A percentile compares a stretch with the other conserved stretches of the same genome.
Evolutionary conservation across 176 grass and related monocot genomes (phyloP).

Genomic region (Triticum turgidum): DNA sequence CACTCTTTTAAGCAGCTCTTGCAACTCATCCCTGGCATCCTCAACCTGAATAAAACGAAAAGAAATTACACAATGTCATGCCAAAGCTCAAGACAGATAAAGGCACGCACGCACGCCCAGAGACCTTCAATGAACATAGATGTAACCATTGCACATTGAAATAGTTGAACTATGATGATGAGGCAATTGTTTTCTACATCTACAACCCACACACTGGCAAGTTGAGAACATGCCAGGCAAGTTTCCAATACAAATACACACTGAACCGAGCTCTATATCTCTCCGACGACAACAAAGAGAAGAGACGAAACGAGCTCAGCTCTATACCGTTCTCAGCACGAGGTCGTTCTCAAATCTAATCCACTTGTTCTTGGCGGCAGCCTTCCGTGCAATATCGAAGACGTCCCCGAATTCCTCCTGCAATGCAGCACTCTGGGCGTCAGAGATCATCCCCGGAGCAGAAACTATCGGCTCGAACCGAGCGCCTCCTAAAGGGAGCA

Average conservation of each 20-base stretch:
- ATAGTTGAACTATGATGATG: background rate
- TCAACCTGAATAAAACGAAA: constrained; percentile 54
- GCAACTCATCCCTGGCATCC: constrained; percentile 61
- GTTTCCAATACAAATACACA: background rate
- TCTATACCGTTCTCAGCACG: constrained; percentile 57
- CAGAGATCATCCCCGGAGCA: constrained; percentile 18
- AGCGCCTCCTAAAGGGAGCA: background rate
- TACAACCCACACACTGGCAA: background rate
- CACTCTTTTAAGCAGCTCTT: constrained; percentile 59
- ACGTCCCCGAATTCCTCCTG: constrained; percentile 59
- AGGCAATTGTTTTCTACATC: background rate
- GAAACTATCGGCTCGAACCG: background rate
- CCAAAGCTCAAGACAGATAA: background rate
- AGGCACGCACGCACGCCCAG: background rate
- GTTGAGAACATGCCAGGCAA: background rate
- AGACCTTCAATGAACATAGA: background rate
- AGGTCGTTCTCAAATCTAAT: constrained; percentile 55
- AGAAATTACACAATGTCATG: background rate
- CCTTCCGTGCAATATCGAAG: constrained; percentile 54
- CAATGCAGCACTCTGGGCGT: background rate
- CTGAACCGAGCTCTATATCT: background rate
- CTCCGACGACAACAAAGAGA: background rate
- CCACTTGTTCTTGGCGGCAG: constrained; percentile 69
- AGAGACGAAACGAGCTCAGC: background rate
- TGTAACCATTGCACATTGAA: background rate